Conservation (phyloP, 2,329 filamentous ascomycete genomes). For the Beauveria pseudobassiana region DNA sequence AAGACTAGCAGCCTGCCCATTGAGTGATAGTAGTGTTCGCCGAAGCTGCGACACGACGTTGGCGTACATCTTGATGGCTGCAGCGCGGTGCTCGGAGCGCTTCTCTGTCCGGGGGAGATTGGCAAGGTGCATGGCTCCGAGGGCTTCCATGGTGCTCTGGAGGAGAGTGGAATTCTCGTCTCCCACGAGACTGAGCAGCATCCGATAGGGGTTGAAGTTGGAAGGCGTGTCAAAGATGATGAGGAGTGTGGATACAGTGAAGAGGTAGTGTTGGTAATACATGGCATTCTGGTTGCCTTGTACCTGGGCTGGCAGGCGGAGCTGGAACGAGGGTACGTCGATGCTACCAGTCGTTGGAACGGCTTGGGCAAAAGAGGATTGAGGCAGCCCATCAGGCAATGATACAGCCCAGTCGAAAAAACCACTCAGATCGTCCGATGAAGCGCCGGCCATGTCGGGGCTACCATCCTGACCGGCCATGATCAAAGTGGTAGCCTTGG, state of each 20-base stretch:
- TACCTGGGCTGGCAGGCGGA: background rate
- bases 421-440: background rate
- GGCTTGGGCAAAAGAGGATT: background rate
- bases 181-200: slow-evolving; percentile 34
- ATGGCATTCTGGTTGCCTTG: slow-evolving; percentile 17
- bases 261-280: slow-evolving; percentile 28
- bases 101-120: slow-evolving; percentile 26
- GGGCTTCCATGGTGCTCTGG: slow-evolving; percentile 30
- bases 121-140: slow-evolving; percentile 32
- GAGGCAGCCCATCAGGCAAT: background rate
- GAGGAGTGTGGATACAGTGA: slow-evolving; percentile 34
- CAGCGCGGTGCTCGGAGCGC: slow-evolving; percentile 26
- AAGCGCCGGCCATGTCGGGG: background rate
- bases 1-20: slow-evolving; percentile 18
- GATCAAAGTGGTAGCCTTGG: slow-evolving; percentile 20
- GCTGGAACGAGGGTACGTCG: background rate
- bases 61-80: slow-evolving; percentile 30
- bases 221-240: slow-evolving; percentile 32
- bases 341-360: background rate
- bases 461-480: background rate
- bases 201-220: slow-evolving; percentile 32
- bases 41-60: slow-evolving; percentile 22
- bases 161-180: slow-evolving; percentile 29
- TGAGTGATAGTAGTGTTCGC: slow-evolving; percentile 21
- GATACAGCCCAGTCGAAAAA: background rate